Conservation (phyloP, 768 basidiomycete species). For the Clitopilus hobsonii region DNA sequence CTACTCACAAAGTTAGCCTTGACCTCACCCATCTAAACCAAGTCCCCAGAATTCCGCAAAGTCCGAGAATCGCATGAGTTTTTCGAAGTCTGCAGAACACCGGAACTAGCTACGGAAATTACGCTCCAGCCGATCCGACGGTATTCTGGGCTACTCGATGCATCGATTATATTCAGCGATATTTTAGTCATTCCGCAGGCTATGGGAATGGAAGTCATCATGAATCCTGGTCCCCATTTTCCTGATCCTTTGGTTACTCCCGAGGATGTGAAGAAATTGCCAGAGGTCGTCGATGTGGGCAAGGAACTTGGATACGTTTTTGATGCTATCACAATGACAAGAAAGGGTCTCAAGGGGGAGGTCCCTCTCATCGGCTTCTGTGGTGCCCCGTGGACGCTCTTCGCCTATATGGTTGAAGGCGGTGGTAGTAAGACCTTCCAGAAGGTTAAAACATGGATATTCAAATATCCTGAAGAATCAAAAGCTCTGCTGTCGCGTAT, state of each 20-base stretch:
- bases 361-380: conserved; percentile 97
- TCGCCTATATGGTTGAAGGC: conserved; percentile 98
- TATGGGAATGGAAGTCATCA: conserved; percentile 91
- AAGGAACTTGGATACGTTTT: conserved; percentile 90
- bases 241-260: conserved; percentile 81
- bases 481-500: conserved; percentile 72
- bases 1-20: conserved; percentile 6
- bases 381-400: conserved; percentile 97
- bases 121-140: conserved; percentile 93
- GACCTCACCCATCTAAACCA: conserved; percentile 2
- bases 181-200: conserved; percentile 98
- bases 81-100: conserved; percentile 92
- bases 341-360: conserved; percentile 75
- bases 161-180: conserved; percentile 96
- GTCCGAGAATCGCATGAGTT: conserved; percentile 86
- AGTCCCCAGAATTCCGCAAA: conserved; percentile 74
- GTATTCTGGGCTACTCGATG: conserved; percentile 84
- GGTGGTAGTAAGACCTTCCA: conserved; percentile 88
- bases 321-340: conserved; percentile 83
- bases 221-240: conserved; percentile 91
- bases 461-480: conserved; percentile 82
- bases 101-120: conserved; percentile 82
- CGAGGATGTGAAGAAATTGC: conserved; percentile 62
- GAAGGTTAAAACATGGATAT: conserved; percentile 93
- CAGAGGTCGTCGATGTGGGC: conserved; percentile 64